Evolutionary conservation across 139 green algal genomes (phyloP), one percentile per base, ranked within the genome.

Genomic region (Microglena sp.): DNA sequence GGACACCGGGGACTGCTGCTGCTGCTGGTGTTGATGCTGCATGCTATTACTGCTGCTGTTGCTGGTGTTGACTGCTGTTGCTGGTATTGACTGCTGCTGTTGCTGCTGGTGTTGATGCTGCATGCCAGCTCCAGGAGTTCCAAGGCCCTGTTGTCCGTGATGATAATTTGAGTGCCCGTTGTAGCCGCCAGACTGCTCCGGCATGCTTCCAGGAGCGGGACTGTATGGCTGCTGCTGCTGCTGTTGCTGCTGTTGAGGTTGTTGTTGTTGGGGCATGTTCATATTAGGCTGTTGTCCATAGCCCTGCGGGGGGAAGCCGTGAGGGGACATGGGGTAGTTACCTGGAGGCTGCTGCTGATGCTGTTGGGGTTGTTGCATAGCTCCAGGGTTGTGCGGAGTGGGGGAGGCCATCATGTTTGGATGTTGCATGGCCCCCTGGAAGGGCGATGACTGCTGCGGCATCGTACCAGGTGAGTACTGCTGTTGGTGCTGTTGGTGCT

Each of bases 221-320:
- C 64, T 63, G 35, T 71, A 71, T n/a, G 26, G 26, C 18, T 55
- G 45, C 45, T 60, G 54, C 54, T n/a, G 54, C n/a, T 4, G 54
- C 24, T 60, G 54, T 18, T 60, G 54, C 54, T 60, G 54, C n/a
- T n/a, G n/a, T n/a, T n/a, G n/a, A n/a, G n/a, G n/a, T n/a, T n/a
- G n/a, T n/a, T n/a, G n/a, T n/a, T n/a, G n/a, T n/a, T n/a, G n/a
- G n/a, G n/a, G n/a, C n/a, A n/a, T n/a, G n/a, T n/a, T n/a, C n/a
- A n/a, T n/a, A n/a, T n/a, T n/a, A n/a, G n/a, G n/a, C n/a, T n/a
- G n/a, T n/a, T n/a, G n/a, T n/a, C n/a, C n/a, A n/a, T n/a, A n/a
- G n/a, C n/a, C n/a, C 24, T 55, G 31, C 7, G 27, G 53, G 24
- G 27, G 27, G 24, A 60, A 60, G 24, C n/a, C 27, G 53, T 60